Base-by-base conservation (phyloP, 2,329 filamentous ascomycete genomes). In the Daldinia sp. region DNA sequence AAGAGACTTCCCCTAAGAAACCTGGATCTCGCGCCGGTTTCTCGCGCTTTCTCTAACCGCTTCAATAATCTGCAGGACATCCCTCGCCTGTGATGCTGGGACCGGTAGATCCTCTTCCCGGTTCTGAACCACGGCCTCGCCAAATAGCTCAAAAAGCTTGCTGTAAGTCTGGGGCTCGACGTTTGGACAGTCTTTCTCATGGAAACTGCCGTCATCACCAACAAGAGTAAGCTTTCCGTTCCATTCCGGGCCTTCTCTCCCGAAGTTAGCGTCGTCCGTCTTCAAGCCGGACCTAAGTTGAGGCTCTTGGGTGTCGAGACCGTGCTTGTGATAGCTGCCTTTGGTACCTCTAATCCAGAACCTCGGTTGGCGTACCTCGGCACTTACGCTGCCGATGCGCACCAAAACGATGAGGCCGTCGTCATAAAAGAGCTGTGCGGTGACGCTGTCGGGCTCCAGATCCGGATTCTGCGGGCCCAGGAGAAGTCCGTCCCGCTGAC, bases 341-440 rank as follows among this genome's bases (percentile, higher is more conserved):
- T 90, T 89, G 18, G 88, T 88, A 23, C 93, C 93, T 28, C 92
- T 84, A 9, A 94, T 84, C 92, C 92, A 94, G 83, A 90, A 95
- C 42, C 92, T 83, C 66, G 91, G 82, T 82, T 95, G 92, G 68
- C 87, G 83, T 26, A 82, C 83, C 79, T 94, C 92, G 2, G 88
- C 87, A 76, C 89, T 92, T 56, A 93, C 83, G 23, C 92, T 87
- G 46, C 86, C 88, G 64, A 90, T 90, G 77, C 92, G 92, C 54
- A 89, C 88, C 51, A 90, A 90, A 10, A 89, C 92, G 51, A 93
- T 78, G 70, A 91, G 80, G 5, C 89, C 89, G 44, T 83, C 79
- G 13, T 81, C 81, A 78, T 95, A 96, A 67, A 87, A 87, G 58
- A 95, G 81, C 73, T 93, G 79, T 5, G 91, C 87, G 0, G 89